These are phyloP conservation scores for Epithele typhae DNA, from an alignment of 768 basidiomycete genomes.

Conservation along the genomic window DNA sequence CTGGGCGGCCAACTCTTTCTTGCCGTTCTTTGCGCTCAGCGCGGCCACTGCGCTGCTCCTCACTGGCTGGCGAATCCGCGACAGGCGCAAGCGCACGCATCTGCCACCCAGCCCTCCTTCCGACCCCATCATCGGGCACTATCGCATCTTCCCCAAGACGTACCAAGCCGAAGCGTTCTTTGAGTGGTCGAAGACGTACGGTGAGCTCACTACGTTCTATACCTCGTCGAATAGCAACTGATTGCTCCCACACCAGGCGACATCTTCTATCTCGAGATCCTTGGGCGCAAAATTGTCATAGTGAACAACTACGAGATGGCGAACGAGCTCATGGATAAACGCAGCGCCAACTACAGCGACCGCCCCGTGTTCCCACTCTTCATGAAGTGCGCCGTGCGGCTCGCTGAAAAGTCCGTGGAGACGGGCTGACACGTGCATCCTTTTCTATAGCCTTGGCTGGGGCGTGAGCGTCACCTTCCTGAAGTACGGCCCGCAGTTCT, in stretches of 20 bases:
- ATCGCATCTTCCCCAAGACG: slow-evolving; percentile 30
- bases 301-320: slow-evolving; percentile 29
- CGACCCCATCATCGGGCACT: slow-evolving; percentile 35
- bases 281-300: slow-evolving; percentile 31
- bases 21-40: slow-evolving; percentile 2
- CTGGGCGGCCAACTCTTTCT: too few species aligned
- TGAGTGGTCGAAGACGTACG: slow-evolving; percentile 31
- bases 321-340: slow-evolving; percentile 32
- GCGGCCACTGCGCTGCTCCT: slow-evolving; percentile 1
- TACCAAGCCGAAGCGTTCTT: slow-evolving; percentile 26
- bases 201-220: slow-evolving; percentile 13
- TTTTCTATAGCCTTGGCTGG: slow-evolving; percentile 14
- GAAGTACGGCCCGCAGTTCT: slow-evolving; percentile 17
- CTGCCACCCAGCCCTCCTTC: slow-evolving; percentile 34
- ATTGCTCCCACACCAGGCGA: slow-evolving; percentile 21
- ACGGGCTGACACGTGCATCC: not conserved
- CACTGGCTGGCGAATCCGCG: not conserved
- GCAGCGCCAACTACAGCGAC: slow-evolving; percentile 34
- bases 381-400: slow-evolving; percentile 8
- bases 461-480: slow-evolving; percentile 13
- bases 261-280: slow-evolving; percentile 26
- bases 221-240: not conserved
- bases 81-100: slow-evolving; percentile 3
- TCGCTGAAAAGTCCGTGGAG: not conserved
- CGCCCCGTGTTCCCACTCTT: slow-evolving; percentile 28